Base-by-base conservation (phyloP, 2,329 filamentous ascomycete genomes). In the Fusarium pseudonygamai region DNA sequence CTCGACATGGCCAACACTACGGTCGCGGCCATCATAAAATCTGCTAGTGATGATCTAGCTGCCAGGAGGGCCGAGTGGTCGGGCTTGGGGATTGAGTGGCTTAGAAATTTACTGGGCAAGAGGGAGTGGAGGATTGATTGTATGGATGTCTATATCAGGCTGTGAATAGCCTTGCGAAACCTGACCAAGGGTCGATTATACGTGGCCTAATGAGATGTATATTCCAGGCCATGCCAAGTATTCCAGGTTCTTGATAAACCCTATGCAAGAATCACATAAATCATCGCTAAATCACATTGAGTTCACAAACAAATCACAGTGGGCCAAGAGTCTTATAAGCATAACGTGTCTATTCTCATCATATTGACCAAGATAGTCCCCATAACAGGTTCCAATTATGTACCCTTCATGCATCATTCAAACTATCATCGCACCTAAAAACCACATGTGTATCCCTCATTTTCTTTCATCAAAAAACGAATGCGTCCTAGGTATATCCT, bases 101-200 rank as follows among this genome's bases (percentile, higher is more conserved):
- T 97, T 67, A 89, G 95, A 76, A 95, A 91, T 78, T 82, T 97
- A 57, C 82, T 97, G 57, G 95, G 95, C 8, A 90, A 90, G 82
- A 90, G 93, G 77, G 95, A 98, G 82, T 97, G 96, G 93, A 90
- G 93, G 77, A 89, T 99, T 73, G 94, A 96, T 64, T 98, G 95
- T 81, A 88, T 99, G 82, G 95, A 97, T 82, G 89, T 98, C 36
- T 91, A 95, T 77, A 90, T 98, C 60, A 87, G 93, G 72, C 84
- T 97, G 73, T 96, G 62, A 71, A n/a, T 24, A 39, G 36, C 39
- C 36, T 63, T 47, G 42, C 53, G 40, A 45, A 36, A 30, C 20
- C 14, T 15, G 26, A 34, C 32, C 18, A 16, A 45, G 24, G n/a
- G 16, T 14, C 20, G 40, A 43, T 40, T 49, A 32, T 34, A 68